phyloP scores from a whole-genome alignment of 176 grass and related monocot genomes.

The Rhipidocladum racemiflorum region DNA sequence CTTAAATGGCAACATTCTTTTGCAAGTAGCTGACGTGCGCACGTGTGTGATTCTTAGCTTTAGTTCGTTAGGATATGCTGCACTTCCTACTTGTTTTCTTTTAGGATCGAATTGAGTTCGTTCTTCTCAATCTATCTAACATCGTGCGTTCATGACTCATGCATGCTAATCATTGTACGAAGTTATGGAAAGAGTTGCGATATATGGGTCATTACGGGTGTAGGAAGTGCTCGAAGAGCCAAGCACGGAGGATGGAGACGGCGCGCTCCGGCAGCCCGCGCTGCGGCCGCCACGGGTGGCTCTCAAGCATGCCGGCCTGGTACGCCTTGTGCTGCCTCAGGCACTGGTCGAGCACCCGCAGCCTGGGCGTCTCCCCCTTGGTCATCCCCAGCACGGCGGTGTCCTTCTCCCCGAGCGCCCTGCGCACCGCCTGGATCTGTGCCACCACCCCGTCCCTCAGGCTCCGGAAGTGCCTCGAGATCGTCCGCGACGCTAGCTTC shows the following conservation, averaged over 20 bases:
- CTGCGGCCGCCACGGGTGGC: constrained; percentile 81
- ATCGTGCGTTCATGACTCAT: background rate
- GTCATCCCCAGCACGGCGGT: constrained; percentile 22
- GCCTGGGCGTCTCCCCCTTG: constrained; percentile 65
- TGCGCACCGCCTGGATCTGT: constrained; percentile 51
- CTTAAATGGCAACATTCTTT: background rate
- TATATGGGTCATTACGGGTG: constrained; percentile 58
- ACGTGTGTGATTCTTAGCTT: background rate
- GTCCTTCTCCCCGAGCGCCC: constrained; percentile 67
- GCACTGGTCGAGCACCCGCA: constrained; percentile 73
- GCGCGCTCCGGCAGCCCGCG: constrained; percentile 77
- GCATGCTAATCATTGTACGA: background rate
- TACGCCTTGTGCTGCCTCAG: constrained; percentile 69
- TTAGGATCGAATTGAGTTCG: background rate
- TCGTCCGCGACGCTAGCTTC: constrained; percentile 62
- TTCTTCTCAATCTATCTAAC: background rate
- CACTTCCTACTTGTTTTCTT: background rate
- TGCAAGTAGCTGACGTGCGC: background rate
- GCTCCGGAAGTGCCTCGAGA: constrained; percentile 72
- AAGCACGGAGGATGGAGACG: constrained; percentile 74
- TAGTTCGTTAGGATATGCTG: background rate
- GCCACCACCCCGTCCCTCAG: constrained; percentile 66
- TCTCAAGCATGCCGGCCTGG: constrained; percentile 61
- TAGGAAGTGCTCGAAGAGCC: constrained; percentile 91
- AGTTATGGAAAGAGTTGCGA: background rate